phyloP scores from a whole-genome alignment of 495 filamentous ascomycete species.

The Mytilinidion resinicola region DNA sequence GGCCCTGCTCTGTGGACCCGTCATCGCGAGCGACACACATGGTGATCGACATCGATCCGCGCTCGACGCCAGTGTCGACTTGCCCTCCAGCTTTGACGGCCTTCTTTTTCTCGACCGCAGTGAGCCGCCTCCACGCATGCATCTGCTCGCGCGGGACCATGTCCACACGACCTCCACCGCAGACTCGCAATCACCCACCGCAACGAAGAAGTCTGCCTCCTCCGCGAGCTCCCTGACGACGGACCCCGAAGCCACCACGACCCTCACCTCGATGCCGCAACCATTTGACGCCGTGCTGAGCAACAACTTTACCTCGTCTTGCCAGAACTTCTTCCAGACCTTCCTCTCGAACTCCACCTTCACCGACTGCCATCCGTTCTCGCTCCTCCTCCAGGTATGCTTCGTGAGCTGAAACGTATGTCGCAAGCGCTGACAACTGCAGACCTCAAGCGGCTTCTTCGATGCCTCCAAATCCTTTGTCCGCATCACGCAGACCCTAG shows the following conservation, averaged over 20 bases:
- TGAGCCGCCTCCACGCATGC: conserved; percentile 17
- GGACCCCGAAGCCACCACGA: conserved; percentile 6
- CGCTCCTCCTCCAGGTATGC: conserved; percentile 25
- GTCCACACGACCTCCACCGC: conserved; percentile 1
- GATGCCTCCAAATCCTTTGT: conserved; percentile 57
- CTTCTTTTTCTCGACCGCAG: conserved; percentile 1
- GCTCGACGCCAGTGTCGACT: neutral
- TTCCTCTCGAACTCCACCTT: conserved; percentile 14
- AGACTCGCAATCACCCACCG: neutral
- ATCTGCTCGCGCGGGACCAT: conserved; percentile 10
- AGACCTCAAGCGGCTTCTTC: conserved; percentile 73
- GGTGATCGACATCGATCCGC: conserved; percentile 22
- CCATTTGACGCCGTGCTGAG: conserved; percentile 23
- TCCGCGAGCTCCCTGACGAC: conserved; percentile 12
- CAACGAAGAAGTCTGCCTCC: neutral
- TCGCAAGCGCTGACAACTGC: conserved; percentile 1
- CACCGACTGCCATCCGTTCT: conserved; percentile 25
- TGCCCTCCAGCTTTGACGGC: conserved; percentile 12
- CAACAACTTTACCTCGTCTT: conserved; percentile 26
- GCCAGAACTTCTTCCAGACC: conserved; percentile 14
- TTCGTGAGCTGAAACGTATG: neutral
- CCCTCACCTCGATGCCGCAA: conserved; percentile 15
- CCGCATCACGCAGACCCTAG: conserved; percentile 61
- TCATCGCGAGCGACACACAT: conserved; percentile 12
- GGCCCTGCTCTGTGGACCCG: conserved; percentile 10